These are phyloP conservation scores for Trichosanthes truncata DNA, from an alignment of 306 rosid species.

Conservation along the genomic window DNA sequence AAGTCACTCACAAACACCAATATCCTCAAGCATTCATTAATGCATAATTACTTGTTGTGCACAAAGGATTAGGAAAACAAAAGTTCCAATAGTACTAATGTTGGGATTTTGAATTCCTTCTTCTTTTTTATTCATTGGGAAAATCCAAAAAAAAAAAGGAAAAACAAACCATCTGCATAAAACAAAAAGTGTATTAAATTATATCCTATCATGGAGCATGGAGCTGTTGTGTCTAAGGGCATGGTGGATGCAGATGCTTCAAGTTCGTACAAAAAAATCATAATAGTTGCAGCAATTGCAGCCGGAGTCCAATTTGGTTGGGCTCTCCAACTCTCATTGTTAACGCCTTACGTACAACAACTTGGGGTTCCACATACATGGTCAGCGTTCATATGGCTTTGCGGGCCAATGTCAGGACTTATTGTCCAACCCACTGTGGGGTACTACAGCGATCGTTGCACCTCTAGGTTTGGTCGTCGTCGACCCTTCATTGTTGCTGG, in stretches of 20 bases:
- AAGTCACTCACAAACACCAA: too few relatives aligned
- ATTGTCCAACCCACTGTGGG: conserved; percentile 79
- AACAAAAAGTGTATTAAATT: neutral
- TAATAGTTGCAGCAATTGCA: conserved; percentile 63
- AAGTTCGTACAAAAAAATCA: conserved; percentile 34
- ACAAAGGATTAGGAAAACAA: neutral
- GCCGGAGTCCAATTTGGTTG: conserved; percentile 87
- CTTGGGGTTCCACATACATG: conserved; percentile 61
- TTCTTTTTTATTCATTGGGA: too few relatives aligned
- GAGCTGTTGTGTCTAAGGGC: neutral
- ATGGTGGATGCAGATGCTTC: neutral
- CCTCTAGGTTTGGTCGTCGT: conserved; percentile 83
- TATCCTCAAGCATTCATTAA: neutral
- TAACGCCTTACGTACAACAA: conserved; percentile 75
- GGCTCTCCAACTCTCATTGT: conserved; percentile 71
- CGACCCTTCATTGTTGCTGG: conserved; percentile 73
- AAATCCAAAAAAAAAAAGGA: neutral
- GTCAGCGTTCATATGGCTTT: conserved; percentile 83
- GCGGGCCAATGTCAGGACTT: conserved; percentile 83
- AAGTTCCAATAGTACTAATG: neutral
- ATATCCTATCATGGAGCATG: neutral
- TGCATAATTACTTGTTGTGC: neutral
- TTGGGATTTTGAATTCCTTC: neutral
- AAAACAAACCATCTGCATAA: neutral
- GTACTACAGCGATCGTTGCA: conserved; percentile 72